Conservation (phyloP, 208 protist genomes). For the Leishmania tarentolae region DNA sequence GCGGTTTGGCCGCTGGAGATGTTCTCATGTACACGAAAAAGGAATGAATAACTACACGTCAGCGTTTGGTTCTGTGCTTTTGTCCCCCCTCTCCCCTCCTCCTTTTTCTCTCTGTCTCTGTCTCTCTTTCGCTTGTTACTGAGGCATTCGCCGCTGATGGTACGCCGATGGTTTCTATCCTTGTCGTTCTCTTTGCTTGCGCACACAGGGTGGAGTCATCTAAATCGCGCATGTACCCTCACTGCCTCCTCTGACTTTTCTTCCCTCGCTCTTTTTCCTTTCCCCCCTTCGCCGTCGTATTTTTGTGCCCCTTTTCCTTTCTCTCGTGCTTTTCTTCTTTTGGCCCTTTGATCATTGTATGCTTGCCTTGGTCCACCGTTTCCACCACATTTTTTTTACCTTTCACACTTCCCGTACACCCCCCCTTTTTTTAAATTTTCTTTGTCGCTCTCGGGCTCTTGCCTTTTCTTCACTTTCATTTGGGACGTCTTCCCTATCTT, state of each 20-base stretch:
- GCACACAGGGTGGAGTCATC: not conserved
- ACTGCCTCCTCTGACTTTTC: no score
- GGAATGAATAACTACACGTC: not conserved
- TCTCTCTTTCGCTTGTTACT: not conserved
- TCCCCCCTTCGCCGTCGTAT: not conserved
- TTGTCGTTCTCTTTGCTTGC: not conserved
- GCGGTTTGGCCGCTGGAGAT: not conserved
- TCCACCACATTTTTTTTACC: not conserved
- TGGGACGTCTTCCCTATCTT: no score
- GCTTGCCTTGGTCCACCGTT: not conserved
- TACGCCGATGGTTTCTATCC: not conserved
- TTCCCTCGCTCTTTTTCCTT: not conserved
- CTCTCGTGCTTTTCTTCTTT: not conserved
- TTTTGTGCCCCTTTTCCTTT: not conserved
- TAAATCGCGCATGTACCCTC: not conserved
- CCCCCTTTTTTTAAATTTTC: no score
- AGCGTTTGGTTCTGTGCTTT: constrained; percentile 5
- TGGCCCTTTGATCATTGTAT: not conserved
- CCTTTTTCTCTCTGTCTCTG: constrained; percentile 1
- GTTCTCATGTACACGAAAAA: not conserved
- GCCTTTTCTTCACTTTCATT: not conserved
- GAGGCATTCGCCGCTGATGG: not conserved
- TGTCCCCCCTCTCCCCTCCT: not conserved
- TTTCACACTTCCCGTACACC: not conserved
- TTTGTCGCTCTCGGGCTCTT: not conserved